Evolutionary conservation across 371 early-diverging fungal genomes (phyloP), one percentile per base, ranked within the genome.

Genomic region (Mortierella sp.): DNA sequence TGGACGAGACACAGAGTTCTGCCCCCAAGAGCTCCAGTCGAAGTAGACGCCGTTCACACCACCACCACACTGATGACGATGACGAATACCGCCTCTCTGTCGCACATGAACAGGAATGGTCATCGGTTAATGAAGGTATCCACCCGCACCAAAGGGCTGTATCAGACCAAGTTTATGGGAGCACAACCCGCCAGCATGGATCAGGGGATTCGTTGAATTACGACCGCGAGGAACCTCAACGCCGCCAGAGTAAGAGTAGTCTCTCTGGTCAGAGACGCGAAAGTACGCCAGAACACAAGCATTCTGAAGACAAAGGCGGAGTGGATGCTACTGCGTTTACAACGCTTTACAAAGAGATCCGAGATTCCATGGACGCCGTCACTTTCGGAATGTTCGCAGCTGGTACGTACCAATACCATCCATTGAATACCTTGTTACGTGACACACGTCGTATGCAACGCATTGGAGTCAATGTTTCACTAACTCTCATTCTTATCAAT

Each of bases 261-360:
- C 54, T 48, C 22, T 2, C 40, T 9, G 44, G 40, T 7, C n/a
- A 21, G 6, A 40, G 28, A 2, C 21, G 58, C 2, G 31, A 28
- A 2, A 21, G 46, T 21, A 22, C 45, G 0, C 16, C 58, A 2
- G 44, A 53, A 17, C 40, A 37, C 2, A 21, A 49, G 16, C 45
- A 46, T 16, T 19, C 48, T 19, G 52, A 52, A n/a, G 63, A 60
- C 29, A 55, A 37, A 3, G 29, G 60, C 9, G 67, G 63, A 1
- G 66, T 76, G 39, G 69, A 76, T 45, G 69, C 77, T 5, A 76
- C 47, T 50, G 77, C 77, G 2, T 76, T 76, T 31, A 76, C 77
- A 9, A 57, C 54, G 40, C 62, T 76, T 9, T 76, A 76, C 47
- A 76, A 76, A 45, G 77, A 76, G 43, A 76, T 76, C 50, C 69